Evolutionary conservation across 2,329 filamentous ascomycete species (phyloP), one percentile per base, ranked within the genome.

Genomic region (Apiospora rasikravindrae): DNA sequence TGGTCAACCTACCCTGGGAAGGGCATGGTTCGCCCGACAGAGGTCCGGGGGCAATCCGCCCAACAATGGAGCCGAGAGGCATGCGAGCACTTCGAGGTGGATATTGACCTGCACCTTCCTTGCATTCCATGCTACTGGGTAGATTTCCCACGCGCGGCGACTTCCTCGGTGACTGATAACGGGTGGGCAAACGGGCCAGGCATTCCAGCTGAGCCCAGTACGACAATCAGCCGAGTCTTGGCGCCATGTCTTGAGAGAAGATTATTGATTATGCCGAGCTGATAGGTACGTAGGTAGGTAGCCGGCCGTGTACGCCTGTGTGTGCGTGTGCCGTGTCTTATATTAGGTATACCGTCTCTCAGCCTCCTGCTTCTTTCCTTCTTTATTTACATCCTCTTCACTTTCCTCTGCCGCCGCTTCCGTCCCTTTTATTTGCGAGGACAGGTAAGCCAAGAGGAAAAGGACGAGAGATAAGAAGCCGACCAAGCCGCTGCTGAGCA

Each of bases 211-310:
- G 57, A 64, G 57, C 33, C 29, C 57, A 64, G 57, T 40, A 40
- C 22, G 57, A 64, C 57, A n/a, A 64, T 64, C 29, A n/a, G 57
- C 33, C 57, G 33, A 64, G 57, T 14, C 57, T 64, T 64, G 57
- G 57, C 57, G 57, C 29, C 29, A 22, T 64, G 57, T 40, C 29
- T 64, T n/a, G 33, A 40, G 33, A 64, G 33, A 64, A 64, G 19
- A 64, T 40, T 40, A 64, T 64, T 64, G 57, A n/a, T 64, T 64
- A 64, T 64, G 57, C 57, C 57, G 57, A 64, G 57, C 33, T 64
- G 57, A 24, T 64, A 40, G 22, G 29, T 53, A 29, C 47, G 3
- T 51, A 45, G 44, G 44, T 19, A 45, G 44, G 19, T 47, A 47
- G 19, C 45, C 45, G 45, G 19, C 19, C 45, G 45, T 47, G 45